These are phyloP conservation scores for Phylloporus sp. DNA, from an alignment of 1,284 basidiomycete genomes.

Conservation along the genomic window DNA sequence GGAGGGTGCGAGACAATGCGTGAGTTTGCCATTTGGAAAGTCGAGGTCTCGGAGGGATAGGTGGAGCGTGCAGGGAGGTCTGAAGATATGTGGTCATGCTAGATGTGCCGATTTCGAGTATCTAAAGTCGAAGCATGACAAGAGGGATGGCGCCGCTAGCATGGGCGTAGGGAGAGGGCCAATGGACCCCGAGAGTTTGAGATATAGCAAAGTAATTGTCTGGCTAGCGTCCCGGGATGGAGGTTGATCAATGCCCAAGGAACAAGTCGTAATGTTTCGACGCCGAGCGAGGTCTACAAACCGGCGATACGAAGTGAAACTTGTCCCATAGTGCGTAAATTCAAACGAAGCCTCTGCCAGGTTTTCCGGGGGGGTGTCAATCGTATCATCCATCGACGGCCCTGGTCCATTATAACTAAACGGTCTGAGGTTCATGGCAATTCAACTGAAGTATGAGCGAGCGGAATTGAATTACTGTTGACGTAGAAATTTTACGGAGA, in stretches of 20 bases:
- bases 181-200: constrained; percentile 24
- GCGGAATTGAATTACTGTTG: too few species aligned
- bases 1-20: constrained; percentile 25
- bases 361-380: constrained; percentile 17
- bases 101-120: constrained; percentile 22
- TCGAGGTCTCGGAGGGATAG: constrained; percentile 25
- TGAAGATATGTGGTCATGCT: constrained; percentile 22
- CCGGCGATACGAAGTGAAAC: constrained; percentile 3
- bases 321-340: constrained; percentile 9
- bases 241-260: constrained; percentile 19
- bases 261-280: constrained; percentile 22
- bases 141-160: constrained; percentile 11
- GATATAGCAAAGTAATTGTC: constrained; percentile 13
- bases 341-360: constrained; percentile 20
- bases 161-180: background rate
- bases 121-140: constrained; percentile 21
- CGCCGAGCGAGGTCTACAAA: constrained; percentile 13
- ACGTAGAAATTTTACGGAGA: too few species aligned
- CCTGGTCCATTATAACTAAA: constrained; percentile 20
- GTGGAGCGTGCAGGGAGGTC: constrained; percentile 17
- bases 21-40: constrained; percentile 24
- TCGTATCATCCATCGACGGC: background rate
- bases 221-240: background rate
- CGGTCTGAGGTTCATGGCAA: constrained; percentile 25
- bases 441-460: too few species aligned